phyloP scores from a whole-genome alignment of 495 filamentous ascomycete genomes.

The Penicillium longicatenatum region DNA sequence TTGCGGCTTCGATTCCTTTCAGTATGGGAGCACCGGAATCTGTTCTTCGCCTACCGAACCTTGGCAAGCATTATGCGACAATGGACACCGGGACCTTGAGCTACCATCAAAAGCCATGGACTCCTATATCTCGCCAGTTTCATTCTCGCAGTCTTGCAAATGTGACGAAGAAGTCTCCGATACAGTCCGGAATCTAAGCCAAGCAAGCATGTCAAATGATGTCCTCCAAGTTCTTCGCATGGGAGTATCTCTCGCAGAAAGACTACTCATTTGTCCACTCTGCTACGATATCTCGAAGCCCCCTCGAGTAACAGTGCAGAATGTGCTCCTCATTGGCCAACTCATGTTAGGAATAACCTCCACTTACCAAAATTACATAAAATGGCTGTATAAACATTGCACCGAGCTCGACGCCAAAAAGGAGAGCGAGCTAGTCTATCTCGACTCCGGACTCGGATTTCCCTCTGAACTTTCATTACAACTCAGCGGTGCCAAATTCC shows the following conservation, averaged over 20 bases:
- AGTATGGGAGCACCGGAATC: constrained; percentile 18
- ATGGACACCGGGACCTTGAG: constrained; percentile 1
- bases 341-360: constrained; percentile 30
- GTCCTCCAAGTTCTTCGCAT: constrained; percentile 22
- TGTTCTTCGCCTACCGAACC: constrained; percentile 19
- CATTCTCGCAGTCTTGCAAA: constrained; percentile 25
- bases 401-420: constrained; percentile 13
- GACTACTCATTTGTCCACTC: constrained; percentile 23
- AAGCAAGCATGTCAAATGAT: constrained; percentile 21
- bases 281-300: constrained; percentile 33
- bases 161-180: constrained; percentile 30
- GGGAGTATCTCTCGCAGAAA: constrained; percentile 19
- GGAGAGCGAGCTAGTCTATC: constrained; percentile 18
- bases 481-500: constrained; percentile 22
- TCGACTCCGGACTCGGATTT: constrained; percentile 20
- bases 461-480: constrained; percentile 17
- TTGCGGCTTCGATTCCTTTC: constrained; percentile 20
- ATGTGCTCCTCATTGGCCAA: constrained; percentile 28
- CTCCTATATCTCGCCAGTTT: constrained; percentile 16
- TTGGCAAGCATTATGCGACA: constrained; percentile 10
- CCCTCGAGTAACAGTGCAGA: constrained; percentile 29
- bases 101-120: constrained; percentile 4
- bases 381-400: constrained; percentile 24
- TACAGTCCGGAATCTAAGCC: constrained; percentile 22
- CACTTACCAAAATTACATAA: constrained; percentile 26